Percentiles rank a stretch among this genome's conserved stretches.
These are phyloP conservation scores for Apiotrichum mycotoxinovorans DNA, from an alignment of 1,284 basidiomycete genomes.

Conservation along the genomic window DNA sequence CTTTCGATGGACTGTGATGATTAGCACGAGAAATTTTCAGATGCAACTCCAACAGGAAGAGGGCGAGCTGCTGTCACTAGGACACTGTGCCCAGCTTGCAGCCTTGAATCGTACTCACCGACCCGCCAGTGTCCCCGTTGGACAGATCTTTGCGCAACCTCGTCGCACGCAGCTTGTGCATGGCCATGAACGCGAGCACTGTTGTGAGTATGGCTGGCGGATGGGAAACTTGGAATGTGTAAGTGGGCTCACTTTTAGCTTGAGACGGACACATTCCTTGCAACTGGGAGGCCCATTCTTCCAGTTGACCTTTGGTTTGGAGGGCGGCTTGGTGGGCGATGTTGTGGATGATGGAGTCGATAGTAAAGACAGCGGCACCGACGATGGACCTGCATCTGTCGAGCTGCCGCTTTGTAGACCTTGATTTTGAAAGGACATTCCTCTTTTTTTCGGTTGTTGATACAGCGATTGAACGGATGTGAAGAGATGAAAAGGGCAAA, in stretches of 20 bases:
- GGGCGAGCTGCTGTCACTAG: background rate
- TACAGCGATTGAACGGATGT: too few relatives aligned
- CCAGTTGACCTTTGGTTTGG: constrained; percentile 21
- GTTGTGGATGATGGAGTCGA: background rate
- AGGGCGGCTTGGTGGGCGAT: background rate
- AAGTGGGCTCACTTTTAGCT: constrained; percentile 21
- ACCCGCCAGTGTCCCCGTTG: constrained; percentile 17
- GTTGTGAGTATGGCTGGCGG: background rate
- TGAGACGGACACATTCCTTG: constrained; percentile 24
- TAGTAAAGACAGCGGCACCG: background rate
- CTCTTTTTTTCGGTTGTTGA: background rate
- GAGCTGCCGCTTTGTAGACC: background rate
- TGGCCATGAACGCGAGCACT: constrained; percentile 28
- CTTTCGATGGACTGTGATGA: constrained; percentile 13
- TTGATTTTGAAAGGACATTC: background rate
- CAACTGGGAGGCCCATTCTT: constrained; percentile 24
- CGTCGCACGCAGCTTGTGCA: constrained; percentile 24
- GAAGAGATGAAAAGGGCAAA: background rate
- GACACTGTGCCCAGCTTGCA: background rate
- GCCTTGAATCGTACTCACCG: constrained; percentile 7
- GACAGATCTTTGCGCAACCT: constrained; percentile 24
- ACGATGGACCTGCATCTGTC: background rate
- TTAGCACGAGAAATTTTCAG: background rate
- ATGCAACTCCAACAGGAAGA: background rate
- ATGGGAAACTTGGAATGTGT: background rate